Base-by-base conservation (phyloP, 192 early-diverging fungal species). In the Pilaira anomala region DNA sequence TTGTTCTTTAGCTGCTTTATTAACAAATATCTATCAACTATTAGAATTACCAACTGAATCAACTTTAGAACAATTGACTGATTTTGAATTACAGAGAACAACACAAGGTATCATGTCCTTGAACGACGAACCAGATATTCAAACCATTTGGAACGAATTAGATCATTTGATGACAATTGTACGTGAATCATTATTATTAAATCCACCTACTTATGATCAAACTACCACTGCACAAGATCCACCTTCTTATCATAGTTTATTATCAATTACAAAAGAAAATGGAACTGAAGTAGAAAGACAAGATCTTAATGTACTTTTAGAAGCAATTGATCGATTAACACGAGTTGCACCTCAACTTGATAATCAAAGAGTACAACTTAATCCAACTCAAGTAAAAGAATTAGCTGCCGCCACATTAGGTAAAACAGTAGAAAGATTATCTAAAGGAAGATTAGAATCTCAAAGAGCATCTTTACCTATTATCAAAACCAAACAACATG, bases 331-430 rank as follows among this genome's bases (percentile, higher is more conserved):
- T 40, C 71, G 79, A 4, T 68, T 85, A 26, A 78, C 78, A 19
- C 62, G 60, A 26, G 71, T 80, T 14, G 74, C 79, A 0, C 83
- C 83, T 3, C 73, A 76, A 24, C 42, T 85, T 41, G 79, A 78
- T 42, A 78, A 85, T 66, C 83, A 85, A 53, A 69, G 81, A 2
- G 81, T 80, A 0, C 74, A 76, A 26, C 62, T 85, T 16, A 80
- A 72, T 4, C 44, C 73, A 6, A 67, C 56, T 44, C 83, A 83
- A 39, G 70, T 71, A 14, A 62, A 67, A 16, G 65, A 73, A 52
- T 52, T 85, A 68, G 74, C 74, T 5, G 67, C 67, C 14, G 77
- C 79, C 1, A 68, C 70, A 48, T 63, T 85, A 14, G 67, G 68
- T 1, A 69, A 71, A 18, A 65, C 76, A 13, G 70, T 83, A 11